Conservation (phyloP, 208 protist genomes). For the Crithidia thermophila region DNA sequence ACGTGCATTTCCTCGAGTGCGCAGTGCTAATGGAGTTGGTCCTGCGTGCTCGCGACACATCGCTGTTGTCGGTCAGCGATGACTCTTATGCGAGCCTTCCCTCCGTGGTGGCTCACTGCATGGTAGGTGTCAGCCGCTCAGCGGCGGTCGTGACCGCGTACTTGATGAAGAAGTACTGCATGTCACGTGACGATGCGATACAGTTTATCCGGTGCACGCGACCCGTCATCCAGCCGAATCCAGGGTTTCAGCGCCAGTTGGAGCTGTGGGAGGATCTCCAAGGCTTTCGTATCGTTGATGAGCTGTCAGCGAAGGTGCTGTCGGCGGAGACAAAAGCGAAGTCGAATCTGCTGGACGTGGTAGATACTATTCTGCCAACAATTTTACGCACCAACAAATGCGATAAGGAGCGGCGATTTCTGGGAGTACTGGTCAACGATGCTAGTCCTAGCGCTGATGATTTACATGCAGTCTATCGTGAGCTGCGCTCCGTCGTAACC, state of each 20-base stretch:
- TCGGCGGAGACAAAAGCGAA: constrained; percentile 50
- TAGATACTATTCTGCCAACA: constrained; percentile 42
- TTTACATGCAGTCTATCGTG: constrained; percentile 36
- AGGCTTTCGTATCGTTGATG: constrained; percentile 62
- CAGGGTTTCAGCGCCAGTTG: constrained; percentile 75
- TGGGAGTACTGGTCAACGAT: constrained; percentile 46
- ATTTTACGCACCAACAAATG: constrained; percentile 60
- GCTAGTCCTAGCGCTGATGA: constrained; percentile 18
- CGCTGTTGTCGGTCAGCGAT: no score
- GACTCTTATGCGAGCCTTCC: no score
- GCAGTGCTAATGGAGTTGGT: constrained; percentile 73
- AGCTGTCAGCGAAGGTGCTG: constrained; percentile 47
- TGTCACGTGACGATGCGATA: constrained; percentile 60
- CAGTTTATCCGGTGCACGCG: constrained; percentile 55
- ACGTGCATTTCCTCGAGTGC: constrained; percentile 62
- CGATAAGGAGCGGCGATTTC: constrained; percentile 57
- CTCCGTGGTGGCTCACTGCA: constrained; percentile 78
- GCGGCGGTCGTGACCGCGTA: constrained; percentile 85
- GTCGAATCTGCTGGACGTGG: constrained; percentile 33
- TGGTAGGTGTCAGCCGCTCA: constrained; percentile 88
- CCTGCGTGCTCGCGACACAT: constrained; percentile 40
- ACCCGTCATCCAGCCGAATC: constrained; percentile 74
- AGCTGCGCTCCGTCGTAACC: constrained; percentile 46
- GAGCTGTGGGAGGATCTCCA: constrained; percentile 51
- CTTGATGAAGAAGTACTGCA: constrained; percentile 70